Evolutionary conservation across 1,139 yeast genomes (phyloP).

Genomic region (Zygoascus hellenicus): DNA sequence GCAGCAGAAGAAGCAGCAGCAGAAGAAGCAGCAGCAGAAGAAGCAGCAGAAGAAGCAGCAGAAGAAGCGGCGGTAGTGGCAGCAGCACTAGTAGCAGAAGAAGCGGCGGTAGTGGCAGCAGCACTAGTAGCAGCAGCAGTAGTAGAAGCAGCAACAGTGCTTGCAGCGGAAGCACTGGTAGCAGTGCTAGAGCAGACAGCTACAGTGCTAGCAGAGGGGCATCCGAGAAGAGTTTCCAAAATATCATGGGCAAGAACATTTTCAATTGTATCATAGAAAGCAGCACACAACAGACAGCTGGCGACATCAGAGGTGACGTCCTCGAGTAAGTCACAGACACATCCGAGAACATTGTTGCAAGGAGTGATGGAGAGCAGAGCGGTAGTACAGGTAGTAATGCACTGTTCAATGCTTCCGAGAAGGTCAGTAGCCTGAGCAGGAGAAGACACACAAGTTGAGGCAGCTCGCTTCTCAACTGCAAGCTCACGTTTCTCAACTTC

Average conservation of each 20-base stretch:
- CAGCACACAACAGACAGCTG: slow-evolving; percentile 7
- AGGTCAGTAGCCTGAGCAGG: neutral
- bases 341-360: slow-evolving; percentile 1
- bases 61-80: neutral
- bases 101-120: neutral
- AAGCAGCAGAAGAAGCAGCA: neutral
- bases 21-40: neutral
- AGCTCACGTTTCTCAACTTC: too few species aligned
- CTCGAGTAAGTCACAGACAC: slow-evolving; percentile 6
- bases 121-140: neutral
- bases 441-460: neutral
- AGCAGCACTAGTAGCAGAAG: neutral
- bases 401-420: neutral
- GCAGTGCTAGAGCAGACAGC: neutral
- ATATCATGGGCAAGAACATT: neutral
- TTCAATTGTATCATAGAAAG: neutral
- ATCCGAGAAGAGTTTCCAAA: slow-evolving; percentile 1
- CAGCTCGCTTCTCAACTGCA: neutral
- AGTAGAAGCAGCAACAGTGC: neutral
- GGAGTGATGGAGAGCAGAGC: neutral
- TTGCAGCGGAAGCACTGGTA: neutral
- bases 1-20: neutral
- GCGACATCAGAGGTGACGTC: slow-evolving; percentile 8
- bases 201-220: slow-evolving; percentile 5
- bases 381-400: slow-evolving; percentile 3